Evolutionary conservation across 1,139 yeast genomes (phyloP).

Genomic region (Saccharomyces hybrid): DNA sequence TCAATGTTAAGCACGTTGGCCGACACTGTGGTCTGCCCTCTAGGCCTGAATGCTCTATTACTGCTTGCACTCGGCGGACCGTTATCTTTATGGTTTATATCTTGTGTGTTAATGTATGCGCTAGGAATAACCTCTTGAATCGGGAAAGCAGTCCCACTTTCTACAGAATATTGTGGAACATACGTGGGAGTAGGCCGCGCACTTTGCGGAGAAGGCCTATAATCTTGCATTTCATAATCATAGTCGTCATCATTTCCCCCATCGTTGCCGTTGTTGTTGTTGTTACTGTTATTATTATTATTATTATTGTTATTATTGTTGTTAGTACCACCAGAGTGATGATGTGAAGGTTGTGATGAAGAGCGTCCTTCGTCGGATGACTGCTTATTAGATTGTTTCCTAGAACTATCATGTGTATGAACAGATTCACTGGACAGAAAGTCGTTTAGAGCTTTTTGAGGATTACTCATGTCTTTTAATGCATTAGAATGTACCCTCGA

Average conservation of each 20-base stretch:
- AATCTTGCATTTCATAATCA: slow-evolving; percentile 25
- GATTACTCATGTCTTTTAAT: slow-evolving; percentile 3
- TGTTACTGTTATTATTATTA: not conserved
- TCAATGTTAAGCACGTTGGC: slow-evolving; percentile 19
- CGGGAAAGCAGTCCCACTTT: slow-evolving; percentile 14
- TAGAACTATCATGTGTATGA: not conserved
- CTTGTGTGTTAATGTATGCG: slow-evolving; percentile 19
- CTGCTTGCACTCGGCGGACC: slow-evolving; percentile 4
- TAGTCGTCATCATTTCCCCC: slow-evolving; percentile 16
- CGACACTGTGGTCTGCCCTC: slow-evolving; percentile 13
- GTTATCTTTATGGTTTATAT: not conserved
- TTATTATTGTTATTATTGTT: slow-evolving; percentile 5
- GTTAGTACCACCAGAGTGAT: not conserved
- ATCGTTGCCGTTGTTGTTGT: slow-evolving; percentile 4
- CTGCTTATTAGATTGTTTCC: not conserved
- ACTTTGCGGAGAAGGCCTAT: slow-evolving; percentile 13
- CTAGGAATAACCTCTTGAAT: slow-evolving; percentile 30
- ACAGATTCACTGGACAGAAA: slow-evolving; percentile 9
- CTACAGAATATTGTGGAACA: slow-evolving; percentile 23
- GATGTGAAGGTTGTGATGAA: not conserved
- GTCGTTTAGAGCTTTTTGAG: slow-evolving; percentile 15
- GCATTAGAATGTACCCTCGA: not conserved
- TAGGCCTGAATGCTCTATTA: not conserved
- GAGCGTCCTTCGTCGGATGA: not conserved
- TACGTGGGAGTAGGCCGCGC: slow-evolving; percentile 18